Conservation (phyloP, 192 early-diverging fungal genomes). For the Backusella westeae region DNA sequence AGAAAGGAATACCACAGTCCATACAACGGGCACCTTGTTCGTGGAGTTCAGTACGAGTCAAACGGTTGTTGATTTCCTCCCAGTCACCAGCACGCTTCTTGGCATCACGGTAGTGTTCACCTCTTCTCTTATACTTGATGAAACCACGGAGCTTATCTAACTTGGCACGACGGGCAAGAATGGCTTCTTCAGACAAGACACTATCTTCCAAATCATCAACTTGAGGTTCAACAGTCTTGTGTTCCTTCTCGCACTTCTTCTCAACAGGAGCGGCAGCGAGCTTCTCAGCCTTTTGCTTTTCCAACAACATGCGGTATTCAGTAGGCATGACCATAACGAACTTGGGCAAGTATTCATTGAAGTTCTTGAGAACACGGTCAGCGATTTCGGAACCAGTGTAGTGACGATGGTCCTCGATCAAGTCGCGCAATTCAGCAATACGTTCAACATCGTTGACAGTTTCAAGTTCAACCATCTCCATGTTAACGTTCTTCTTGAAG, state of each 20-base stretch:
- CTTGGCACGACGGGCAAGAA: constrained; percentile 60
- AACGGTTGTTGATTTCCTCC: constrained; percentile 92
- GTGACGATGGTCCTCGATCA: constrained; percentile 79
- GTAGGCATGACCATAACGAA: constrained; percentile 93
- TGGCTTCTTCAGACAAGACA: constrained; percentile 73
- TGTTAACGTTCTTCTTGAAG: constrained; percentile 78
- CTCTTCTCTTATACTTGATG: constrained; percentile 88
- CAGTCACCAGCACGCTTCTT: constrained; percentile 83
- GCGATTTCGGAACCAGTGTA: constrained; percentile 82
- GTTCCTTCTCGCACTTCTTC: constrained; percentile 9
- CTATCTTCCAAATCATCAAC: constrained; percentile 90
- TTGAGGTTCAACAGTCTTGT: constrained; percentile 51
- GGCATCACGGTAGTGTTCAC: constrained; percentile 86
- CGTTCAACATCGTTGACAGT: constrained; percentile 77
- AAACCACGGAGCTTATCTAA: constrained; percentile 97
- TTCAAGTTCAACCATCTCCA: constrained; percentile 89
- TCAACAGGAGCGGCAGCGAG: constrained; percentile 23
- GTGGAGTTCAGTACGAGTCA: constrained; percentile 77
- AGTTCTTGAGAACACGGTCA: constrained; percentile 65
- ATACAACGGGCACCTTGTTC: constrained; percentile 97
- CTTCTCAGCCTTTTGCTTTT: constrained; percentile 54
- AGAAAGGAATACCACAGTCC: constrained; percentile 98
- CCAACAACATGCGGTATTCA: constrained; percentile 86
- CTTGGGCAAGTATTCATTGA: constrained; percentile 67
- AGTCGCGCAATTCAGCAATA: constrained; percentile 66